These are phyloP conservation scores for Taphrina communis DNA, from an alignment of 1,139 yeast genomes.

Conservation along the genomic window DNA sequence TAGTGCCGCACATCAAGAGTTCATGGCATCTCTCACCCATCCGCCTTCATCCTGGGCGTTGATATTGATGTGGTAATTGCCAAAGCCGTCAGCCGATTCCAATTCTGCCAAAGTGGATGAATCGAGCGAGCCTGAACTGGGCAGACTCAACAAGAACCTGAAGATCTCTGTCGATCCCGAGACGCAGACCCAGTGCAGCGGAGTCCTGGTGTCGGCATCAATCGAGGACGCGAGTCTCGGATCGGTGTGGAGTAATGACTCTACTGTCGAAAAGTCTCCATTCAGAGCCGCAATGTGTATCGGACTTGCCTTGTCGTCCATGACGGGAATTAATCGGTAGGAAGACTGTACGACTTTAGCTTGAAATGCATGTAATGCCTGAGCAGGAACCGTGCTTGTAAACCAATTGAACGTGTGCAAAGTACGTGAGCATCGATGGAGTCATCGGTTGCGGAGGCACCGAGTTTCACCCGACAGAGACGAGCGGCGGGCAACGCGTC, in stretches of 20 bases:
- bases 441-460: not conserved
- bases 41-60: conserved; percentile 35
- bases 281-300: conserved; percentile 34
- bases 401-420: too few species aligned
- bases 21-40: not conserved
- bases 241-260: conserved; percentile 18
- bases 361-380: too few species aligned
- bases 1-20: too few species aligned
- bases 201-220: conserved; percentile 58
- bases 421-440: not conserved
- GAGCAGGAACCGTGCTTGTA: not conserved
- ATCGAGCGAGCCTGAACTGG: conserved; percentile 68
- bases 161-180: conserved; percentile 64
- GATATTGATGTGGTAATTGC: conserved; percentile 29
- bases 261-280: conserved; percentile 23
- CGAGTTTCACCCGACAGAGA: not conserved
- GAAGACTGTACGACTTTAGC: too few species aligned
- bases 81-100: not conserved
- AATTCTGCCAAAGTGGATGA: not conserved
- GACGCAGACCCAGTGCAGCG: conserved; percentile 90
- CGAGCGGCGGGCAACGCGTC: conserved; percentile 5
- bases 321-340: not conserved
- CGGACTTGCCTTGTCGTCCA: conserved; percentile 9
- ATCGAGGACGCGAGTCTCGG: conserved; percentile 7
- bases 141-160: conserved; percentile 55